Evolutionary conservation across 495 filamentous ascomycete species (phyloP), one percentile per base, ranked within the genome.

Genomic region (Hyaloscypha bicolor): DNA sequence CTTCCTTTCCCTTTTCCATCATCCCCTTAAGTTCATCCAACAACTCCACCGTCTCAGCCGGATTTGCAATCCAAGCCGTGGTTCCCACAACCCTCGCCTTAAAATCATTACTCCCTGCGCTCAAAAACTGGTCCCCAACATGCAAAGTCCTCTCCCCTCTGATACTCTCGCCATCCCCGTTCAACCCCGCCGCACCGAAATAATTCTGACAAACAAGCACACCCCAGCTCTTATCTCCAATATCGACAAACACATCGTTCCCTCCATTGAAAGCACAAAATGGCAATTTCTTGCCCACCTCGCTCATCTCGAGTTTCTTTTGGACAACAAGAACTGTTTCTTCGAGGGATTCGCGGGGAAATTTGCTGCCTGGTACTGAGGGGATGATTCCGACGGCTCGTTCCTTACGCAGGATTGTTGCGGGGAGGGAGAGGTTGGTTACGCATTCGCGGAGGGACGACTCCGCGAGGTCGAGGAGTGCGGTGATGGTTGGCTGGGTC

Each of bases 191-290:
- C 29, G 37, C 37, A 6, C 89, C 91, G 72, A 98, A 96, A 79
- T 93, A 99, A n/a, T 86, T 82, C 80, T 98, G 95, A 65, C 93
- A 97, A 0, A 91, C 92, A 12, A 91, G 80, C 29, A 99, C 96
- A 66, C 96, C 96, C 88, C 92, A 94, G 51, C 90, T 90, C 76
- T 99, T 99, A 76, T 99, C 96, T 58, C 96, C 96, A 71, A 99
- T 97, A 78, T 99, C 96, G 45, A 99, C 94, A 74, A 99, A 99
- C 29, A 97, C 93, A 74, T 98, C 93, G 64, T 96, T 94, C 9
- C 94, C 94, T 29, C 93, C 95, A 76, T 99, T 98, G 81, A 99
- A 99, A 29, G 95, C 96, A 74, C 96, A 99, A 74, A 99, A 99
- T 1, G 96, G 95, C 22, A 99, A 79, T 4, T 86, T 77, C 19